Base-by-base conservation (phyloP, 441 rosid genomes). In the Arabidopsis lyrata region DNA sequence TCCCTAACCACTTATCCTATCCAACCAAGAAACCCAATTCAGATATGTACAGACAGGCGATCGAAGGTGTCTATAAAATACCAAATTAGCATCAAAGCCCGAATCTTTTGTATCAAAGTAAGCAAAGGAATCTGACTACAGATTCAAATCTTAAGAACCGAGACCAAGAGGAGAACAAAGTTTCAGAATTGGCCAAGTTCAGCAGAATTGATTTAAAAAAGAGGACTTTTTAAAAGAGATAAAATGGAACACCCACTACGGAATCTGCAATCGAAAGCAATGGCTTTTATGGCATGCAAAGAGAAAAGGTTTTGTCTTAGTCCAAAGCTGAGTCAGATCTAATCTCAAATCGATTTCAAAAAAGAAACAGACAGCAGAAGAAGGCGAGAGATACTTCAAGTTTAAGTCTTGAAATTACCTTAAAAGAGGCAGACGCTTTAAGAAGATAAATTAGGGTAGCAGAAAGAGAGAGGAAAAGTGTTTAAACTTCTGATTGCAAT, bases 271-370 rank as follows among this genome's bases (percentile, higher is more conserved):
- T 32, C 41, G 49, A 35, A 60, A 73, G 69, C 11, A 59, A 54
- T 10, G 59, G 39, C 10, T 31, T 67, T 78, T 71, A 35, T 16
- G 48, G 71, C 74, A 67, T 24, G 78, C 81, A 79, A 77, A 54
- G 47, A 49, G 57, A 70, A 72, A 77, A 62, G 1, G 35, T 2
- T 13, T 39, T 3, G 56, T 54, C 60, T 75, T 75, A 45, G 53
- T 73, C 76, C 63, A 22, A 82, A 80, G 77, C 75, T 60, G 78
- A 44, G 75, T 55, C 81, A 69, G 88, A 86, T 86, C 87, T 68
- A 80, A 60, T 61, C 62, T 53, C 62, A 45, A 70, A 78, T 59
- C 52, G 74, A 66, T 45, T 67, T 57, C n/a, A 2, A 10, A 15
- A 13, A 11, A 11, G 31, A 78, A 75, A 35, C 14, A 29, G 74